These are phyloP conservation scores for Trichoderma gamsii DNA, from an alignment of 495 filamentous ascomycete genomes.

Conservation along the genomic window DNA sequence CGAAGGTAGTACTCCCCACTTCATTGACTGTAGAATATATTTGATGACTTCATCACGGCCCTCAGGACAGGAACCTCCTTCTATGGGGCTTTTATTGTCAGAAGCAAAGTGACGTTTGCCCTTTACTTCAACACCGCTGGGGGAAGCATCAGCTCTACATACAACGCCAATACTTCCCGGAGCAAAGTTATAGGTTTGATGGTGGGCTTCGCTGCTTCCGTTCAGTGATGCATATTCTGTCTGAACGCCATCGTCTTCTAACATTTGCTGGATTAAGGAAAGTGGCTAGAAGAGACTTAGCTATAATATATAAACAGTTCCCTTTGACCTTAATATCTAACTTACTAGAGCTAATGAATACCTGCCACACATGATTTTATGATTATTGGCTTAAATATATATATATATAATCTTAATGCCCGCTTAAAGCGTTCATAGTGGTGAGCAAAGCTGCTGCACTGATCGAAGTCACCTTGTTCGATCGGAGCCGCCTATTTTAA, in stretches of 20 bases:
- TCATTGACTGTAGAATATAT: conserved; percentile 87
- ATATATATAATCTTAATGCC: no score
- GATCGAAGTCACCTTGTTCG: no score
- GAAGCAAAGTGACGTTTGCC: conserved; percentile 1
- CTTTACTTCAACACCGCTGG: conserved; percentile 39
- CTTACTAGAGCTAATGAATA: conserved; percentile 76
- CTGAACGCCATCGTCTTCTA: conserved; percentile 68
- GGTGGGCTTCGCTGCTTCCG: conserved; percentile 46
- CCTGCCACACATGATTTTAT: conserved; percentile 88
- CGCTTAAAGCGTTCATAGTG: no score
- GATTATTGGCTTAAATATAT: no score
- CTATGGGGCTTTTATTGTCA: conserved; percentile 14
- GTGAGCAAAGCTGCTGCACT: no score
- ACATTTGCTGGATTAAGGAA: conserved; percentile 59
- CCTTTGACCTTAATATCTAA: conserved; percentile 11
- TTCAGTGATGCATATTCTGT: conserved; percentile 74
- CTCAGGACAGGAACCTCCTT: background rate
- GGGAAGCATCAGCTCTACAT: conserved; percentile 69
- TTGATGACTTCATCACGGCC: conserved; percentile 27
- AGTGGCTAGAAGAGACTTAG: conserved; percentile 42
- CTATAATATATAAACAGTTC: background rate
- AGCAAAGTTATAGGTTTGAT: conserved; percentile 88
- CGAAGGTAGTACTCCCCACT: conserved; percentile 61
- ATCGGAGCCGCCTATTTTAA: no score
- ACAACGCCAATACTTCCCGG: conserved; percentile 81